phyloP scores from a whole-genome alignment of 208 protist species.

The Acanthamoeba culbertsoni region DNA sequence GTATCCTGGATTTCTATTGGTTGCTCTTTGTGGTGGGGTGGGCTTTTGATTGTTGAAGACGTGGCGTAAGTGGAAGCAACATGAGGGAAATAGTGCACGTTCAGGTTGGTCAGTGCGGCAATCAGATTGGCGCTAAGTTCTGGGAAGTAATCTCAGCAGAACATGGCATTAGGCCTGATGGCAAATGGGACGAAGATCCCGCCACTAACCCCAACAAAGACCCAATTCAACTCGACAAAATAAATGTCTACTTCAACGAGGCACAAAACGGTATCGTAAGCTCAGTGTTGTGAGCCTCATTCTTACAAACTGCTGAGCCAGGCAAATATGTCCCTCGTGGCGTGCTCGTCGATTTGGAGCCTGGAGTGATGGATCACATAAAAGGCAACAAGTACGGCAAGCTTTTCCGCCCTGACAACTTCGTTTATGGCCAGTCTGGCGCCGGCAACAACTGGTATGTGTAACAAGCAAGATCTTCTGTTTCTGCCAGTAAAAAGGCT shows the following conservation, averaged over 20 bases:
- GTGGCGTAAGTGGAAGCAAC: neutral
- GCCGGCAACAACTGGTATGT: conserved; percentile 98
- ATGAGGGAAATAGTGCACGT: conserved; percentile 96
- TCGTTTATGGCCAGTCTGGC: conserved; percentile 96
- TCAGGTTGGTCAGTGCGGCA: conserved; percentile 96
- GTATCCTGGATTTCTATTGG: too few species aligned
- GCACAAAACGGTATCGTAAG: too few species aligned
- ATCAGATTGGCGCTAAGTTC: conserved; percentile 93
- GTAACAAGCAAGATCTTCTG: neutral
- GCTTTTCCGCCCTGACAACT: conserved; percentile 97
- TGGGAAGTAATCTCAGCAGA: conserved; percentile 86
- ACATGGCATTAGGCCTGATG: conserved; percentile 78
- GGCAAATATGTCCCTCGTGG: conserved; percentile 91
- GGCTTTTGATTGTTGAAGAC: too few species aligned
- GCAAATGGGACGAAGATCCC: neutral
- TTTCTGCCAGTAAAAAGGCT: neutral
- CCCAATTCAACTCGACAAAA: conserved; percentile 95
- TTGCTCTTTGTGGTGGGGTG: too few species aligned
- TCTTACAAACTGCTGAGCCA: conserved; percentile 40
- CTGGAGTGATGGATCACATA: conserved; percentile 97
- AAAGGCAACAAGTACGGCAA: conserved; percentile 92
- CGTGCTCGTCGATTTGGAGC: conserved; percentile 90
- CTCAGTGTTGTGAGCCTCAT: neutral
- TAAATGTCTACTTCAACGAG: conserved; percentile 99
- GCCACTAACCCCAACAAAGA: conserved; percentile 10